Evolutionary conservation across 75 land plant genomes (phyloP).

Genomic region (Pseudotsuga menziesii): DNA sequence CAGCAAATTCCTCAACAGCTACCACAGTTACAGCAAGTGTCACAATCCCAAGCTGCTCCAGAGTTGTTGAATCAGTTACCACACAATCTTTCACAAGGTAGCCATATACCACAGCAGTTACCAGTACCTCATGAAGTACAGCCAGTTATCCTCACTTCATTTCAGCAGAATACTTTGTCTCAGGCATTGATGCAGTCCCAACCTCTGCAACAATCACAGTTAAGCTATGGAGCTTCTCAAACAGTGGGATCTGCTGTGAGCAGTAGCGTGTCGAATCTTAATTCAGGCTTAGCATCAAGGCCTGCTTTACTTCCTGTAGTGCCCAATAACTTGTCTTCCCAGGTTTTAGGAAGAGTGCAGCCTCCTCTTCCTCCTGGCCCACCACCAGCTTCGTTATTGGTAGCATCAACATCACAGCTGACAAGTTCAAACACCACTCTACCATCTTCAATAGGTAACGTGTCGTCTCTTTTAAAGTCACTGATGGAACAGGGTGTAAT

Average conservation of each 20-base stretch:
- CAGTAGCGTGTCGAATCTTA: slow-evolving; percentile 3
- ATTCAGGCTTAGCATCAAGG: slow-evolving; percentile 6
- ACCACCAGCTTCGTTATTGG: slow-evolving; percentile 38
- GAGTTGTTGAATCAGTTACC: background rate
- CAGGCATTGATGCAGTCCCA: slow-evolving; percentile 6
- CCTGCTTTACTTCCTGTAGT: slow-evolving; percentile 8
- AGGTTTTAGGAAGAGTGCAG: slow-evolving; percentile 15
- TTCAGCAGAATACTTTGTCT: background rate
- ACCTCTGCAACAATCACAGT: slow-evolving; percentile 8
- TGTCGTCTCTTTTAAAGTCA: slow-evolving; percentile 63
- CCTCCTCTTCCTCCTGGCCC: slow-evolving; percentile 86
- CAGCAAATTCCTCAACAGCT: slow-evolving; percentile 19
- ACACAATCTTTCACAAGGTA: slow-evolving; percentile 4
- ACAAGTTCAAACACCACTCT: slow-evolving; percentile 12
- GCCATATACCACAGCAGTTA: background rate
- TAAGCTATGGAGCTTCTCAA: slow-evolving; percentile 21
- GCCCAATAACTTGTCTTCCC: slow-evolving; percentile 14
- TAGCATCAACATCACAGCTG: slow-evolving; percentile 11
- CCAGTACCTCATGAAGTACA: background rate
- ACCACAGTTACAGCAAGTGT: slow-evolving; percentile 19
- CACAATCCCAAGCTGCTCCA: slow-evolving; percentile 6
- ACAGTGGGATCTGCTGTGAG: slow-evolving; percentile 9
- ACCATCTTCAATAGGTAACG: slow-evolving; percentile 26
- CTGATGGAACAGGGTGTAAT: slow-evolving; percentile 75
- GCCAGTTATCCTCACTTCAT: slow-evolving; percentile 2